phyloP scores from a whole-genome alignment of 495 filamentous ascomycete genomes.

The Venustampulla echinocandica region DNA sequence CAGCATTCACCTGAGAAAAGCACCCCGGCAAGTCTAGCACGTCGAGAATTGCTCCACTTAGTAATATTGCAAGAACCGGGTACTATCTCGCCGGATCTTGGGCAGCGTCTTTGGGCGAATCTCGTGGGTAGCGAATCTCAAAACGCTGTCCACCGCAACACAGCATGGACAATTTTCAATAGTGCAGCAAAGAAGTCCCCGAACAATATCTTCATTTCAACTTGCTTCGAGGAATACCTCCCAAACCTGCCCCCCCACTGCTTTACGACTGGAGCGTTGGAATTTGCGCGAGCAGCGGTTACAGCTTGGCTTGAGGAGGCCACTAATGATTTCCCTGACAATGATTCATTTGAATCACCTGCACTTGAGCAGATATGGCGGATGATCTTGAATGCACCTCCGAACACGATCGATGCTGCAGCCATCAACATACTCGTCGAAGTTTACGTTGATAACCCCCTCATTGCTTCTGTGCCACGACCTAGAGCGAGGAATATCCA shows the following conservation, averaged over 20 bases:
- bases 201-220: constrained; percentile 55
- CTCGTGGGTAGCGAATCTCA: constrained; percentile 54
- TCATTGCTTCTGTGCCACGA: constrained; percentile 34
- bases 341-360: constrained; percentile 43
- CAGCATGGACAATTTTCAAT: constrained; percentile 58
- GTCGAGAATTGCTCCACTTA: constrained; percentile 47
- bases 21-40: constrained; percentile 39
- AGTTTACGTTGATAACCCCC: constrained; percentile 55
- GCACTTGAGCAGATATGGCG: constrained; percentile 77
- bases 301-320: constrained; percentile 14
- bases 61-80: constrained; percentile 51
- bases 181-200: constrained; percentile 35
- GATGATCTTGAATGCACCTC: constrained; percentile 62
- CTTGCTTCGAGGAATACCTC: constrained; percentile 58
- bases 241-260: constrained; percentile 52
- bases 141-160: constrained; percentile 45
- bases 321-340: constrained; percentile 21
- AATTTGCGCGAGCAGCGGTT: constrained; percentile 46
- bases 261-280: constrained; percentile 57
- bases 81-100: constrained; percentile 52
- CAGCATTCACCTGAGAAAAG: constrained; percentile 25
- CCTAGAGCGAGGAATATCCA: constrained; percentile 54
- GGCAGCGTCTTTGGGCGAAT: constrained; percentile 55
- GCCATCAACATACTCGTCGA: constrained; percentile 64
- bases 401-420: constrained; percentile 57